These are phyloP conservation scores for Epithemia pelagica DNA, from an alignment of 108 stramenopile genomes.

Conservation along the genomic window DNA sequence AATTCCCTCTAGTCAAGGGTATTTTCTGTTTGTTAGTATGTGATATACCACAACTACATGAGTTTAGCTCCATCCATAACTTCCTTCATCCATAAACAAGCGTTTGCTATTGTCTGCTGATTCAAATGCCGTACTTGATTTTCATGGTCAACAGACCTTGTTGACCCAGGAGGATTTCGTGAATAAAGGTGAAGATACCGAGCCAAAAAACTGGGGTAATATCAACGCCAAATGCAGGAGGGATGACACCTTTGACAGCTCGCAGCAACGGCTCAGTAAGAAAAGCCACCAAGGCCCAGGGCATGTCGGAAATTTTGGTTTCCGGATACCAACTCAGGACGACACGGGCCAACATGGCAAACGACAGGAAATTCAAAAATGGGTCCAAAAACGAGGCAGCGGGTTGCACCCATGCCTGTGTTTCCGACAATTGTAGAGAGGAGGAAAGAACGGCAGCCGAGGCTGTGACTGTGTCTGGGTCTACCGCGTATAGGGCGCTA, in stretches of 20 bases:
- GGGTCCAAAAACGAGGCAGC: slow-evolving; percentile 59
- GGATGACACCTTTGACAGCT: slow-evolving; percentile 55
- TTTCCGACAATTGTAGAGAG: slow-evolving; percentile 62
- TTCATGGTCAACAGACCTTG: slow-evolving; percentile 93
- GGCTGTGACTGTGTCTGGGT: no score
- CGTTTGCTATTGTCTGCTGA: no score
- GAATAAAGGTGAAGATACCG: slow-evolving; percentile 85
- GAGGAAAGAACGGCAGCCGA: slow-evolving; percentile 14
- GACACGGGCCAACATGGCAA: slow-evolving; percentile 79
- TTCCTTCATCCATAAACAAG: no score
- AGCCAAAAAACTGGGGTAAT: slow-evolving; percentile 96
- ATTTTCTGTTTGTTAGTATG: no score
- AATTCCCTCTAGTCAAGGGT: no score
- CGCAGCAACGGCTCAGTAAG: slow-evolving; percentile 79
- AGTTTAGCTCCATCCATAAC: no score
- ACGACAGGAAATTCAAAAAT: slow-evolving; percentile 72
- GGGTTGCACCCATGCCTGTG: slow-evolving; percentile 82
- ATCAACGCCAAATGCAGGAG: slow-evolving; percentile 96
- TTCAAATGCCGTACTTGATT: slow-evolving; percentile 84
- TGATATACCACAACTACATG: no score
- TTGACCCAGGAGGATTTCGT: slow-evolving; percentile 92
- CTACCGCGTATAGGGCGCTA: no score
- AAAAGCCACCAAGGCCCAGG: slow-evolving; percentile 72
- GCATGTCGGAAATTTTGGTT: slow-evolving; percentile 68
- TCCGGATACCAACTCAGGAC: slow-evolving; percentile 85